phyloP scores from a whole-genome alignment of 225 moss, liverwort and hornwort genomes.

The Bryum argenteum region DNA sequence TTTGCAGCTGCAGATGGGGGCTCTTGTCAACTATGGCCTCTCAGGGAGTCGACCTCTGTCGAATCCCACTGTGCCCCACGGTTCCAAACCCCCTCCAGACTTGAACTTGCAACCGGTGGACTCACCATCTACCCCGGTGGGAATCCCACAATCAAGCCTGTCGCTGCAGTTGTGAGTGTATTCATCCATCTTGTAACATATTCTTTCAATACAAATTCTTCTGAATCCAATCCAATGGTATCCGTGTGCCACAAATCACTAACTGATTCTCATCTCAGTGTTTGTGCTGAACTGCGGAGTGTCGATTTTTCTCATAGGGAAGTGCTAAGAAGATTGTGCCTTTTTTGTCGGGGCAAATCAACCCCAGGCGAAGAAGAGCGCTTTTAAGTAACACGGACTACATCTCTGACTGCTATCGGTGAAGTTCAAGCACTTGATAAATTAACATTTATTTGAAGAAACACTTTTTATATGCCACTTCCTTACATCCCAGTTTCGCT shows the following conservation, averaged over 20 bases:
- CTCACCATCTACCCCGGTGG: slow-evolving; percentile 54
- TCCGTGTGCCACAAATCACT: slow-evolving; percentile 9
- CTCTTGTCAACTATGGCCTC: slow-evolving; percentile 38
- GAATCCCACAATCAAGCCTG: slow-evolving; percentile 52
- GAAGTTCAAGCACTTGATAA: too few species aligned
- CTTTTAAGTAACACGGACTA: not conserved
- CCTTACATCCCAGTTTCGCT: too few species aligned
- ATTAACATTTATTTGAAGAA: too few species aligned
- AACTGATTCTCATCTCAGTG: not conserved
- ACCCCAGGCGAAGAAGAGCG: not conserved
- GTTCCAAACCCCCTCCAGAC: slow-evolving; percentile 57
- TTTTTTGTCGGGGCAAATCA: not conserved
- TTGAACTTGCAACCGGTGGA: slow-evolving; percentile 64
- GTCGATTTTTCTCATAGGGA: not conserved
- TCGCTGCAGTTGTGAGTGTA: slow-evolving; percentile 55
- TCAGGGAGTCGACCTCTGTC: slow-evolving; percentile 19
- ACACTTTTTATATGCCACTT: too few species aligned
- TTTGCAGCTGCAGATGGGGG: slow-evolving; percentile 53
- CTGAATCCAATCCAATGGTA: slow-evolving; percentile 20
- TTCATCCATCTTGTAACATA: slow-evolving; percentile 44
- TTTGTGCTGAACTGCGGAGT: not conserved
- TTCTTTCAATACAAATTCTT: slow-evolving; percentile 35
- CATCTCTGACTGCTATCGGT: too few species aligned
- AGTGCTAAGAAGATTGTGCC: not conserved
- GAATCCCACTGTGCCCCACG: slow-evolving; percentile 31